Percentiles rank a stretch among this genome's conserved stretches.
Conservation (phyloP, 2,329 filamentous ascomycete genomes). For the Akanthomyces lecanii region DNA sequence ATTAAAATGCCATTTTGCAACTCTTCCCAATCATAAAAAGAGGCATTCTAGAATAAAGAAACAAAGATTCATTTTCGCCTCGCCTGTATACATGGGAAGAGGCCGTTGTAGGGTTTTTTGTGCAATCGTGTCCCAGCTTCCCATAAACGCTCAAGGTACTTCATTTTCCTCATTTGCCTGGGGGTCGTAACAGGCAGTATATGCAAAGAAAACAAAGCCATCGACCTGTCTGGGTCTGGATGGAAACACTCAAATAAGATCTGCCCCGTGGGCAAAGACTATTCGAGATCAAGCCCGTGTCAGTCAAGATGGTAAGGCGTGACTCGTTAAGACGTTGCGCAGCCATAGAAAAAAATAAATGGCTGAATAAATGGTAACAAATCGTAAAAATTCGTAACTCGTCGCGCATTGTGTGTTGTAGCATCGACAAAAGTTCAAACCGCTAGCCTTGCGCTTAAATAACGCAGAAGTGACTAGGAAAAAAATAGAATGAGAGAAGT, state of each 20-base stretch:
- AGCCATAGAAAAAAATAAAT: background rate
- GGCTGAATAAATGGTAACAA: constrained; percentile 13
- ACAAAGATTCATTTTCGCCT: constrained; percentile 6
- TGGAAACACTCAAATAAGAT: constrained; percentile 23
- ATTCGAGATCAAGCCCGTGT: constrained; percentile 2
- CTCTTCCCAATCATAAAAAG: constrained; percentile 4
- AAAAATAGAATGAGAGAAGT: constrained; percentile 6
- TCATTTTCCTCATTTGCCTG: constrained; percentile 31
- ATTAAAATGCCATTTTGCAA: constrained; percentile 10
- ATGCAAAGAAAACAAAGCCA: background rate
- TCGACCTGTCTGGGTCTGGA: constrained; percentile 21
- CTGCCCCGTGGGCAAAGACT: background rate
- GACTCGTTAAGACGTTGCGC: constrained; percentile 15
- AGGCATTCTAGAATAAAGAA: constrained; percentile 12
- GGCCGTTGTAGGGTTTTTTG: background rate
- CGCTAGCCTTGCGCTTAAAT: background rate
- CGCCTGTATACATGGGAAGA: constrained; percentile 2
- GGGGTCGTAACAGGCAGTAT: constrained; percentile 33
- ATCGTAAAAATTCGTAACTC: constrained; percentile 15
- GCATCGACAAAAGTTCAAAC: constrained; percentile 13
- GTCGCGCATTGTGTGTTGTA: constrained; percentile 12
- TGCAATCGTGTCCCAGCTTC: background rate
- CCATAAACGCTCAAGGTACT: background rate
- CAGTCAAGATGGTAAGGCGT: background rate
- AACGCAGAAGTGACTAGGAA: constrained; percentile 13